These are phyloP conservation scores for Microcyclosporella mali DNA, from an alignment of 2,329 filamentous ascomycete species.

Conservation along the genomic window DNA sequence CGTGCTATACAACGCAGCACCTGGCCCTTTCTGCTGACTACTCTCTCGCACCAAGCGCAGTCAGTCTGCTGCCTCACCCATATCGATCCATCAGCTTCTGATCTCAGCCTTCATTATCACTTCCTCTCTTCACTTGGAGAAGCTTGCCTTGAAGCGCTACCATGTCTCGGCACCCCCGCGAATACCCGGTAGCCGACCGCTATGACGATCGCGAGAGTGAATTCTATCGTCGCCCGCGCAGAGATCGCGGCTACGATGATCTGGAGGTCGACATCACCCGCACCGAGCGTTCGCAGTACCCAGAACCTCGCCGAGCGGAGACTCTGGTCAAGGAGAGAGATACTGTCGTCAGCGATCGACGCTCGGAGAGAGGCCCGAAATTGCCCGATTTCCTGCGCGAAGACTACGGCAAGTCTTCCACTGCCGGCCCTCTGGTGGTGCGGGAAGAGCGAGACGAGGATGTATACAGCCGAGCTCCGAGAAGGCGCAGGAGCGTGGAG, in stretches of 20 bases:
- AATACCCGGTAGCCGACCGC: slow-evolving; percentile 33
- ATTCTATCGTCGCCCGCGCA: slow-evolving; percentile 33
- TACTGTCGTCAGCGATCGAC: slow-evolving; percentile 29
- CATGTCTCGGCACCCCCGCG: slow-evolving; percentile 29
- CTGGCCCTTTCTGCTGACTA: background rate
- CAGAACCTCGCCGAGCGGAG: slow-evolving; percentile 21
- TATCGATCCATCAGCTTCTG: background rate
- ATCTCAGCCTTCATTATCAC: background rate
- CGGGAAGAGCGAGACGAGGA: slow-evolving; percentile 38
- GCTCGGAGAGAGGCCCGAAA: slow-evolving; percentile 36
- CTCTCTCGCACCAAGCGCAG: background rate
- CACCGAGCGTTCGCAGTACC: slow-evolving; percentile 18
- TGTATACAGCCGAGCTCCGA: slow-evolving; percentile 23
- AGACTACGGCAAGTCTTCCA: slow-evolving; percentile 40
- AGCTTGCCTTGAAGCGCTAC: background rate
- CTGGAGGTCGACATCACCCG: slow-evolving; percentile 44
- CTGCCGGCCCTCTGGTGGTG: slow-evolving; percentile 42
- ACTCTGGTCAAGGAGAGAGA: slow-evolving; percentile 29
- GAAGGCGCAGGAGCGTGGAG: slow-evolving; percentile 24
- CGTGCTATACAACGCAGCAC: background rate
- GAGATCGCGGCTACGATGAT: slow-evolving; percentile 43
- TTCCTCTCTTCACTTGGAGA: slow-evolving; percentile 4
- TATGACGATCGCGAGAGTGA: slow-evolving; percentile 44
- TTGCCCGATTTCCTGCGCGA: slow-evolving; percentile 47
- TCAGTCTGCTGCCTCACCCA: background rate